Evolutionary conservation across 2,329 filamentous ascomycete genomes (phyloP), one percentile per base, ranked within the genome.

Genomic region (Ophiostoma ips): DNA sequence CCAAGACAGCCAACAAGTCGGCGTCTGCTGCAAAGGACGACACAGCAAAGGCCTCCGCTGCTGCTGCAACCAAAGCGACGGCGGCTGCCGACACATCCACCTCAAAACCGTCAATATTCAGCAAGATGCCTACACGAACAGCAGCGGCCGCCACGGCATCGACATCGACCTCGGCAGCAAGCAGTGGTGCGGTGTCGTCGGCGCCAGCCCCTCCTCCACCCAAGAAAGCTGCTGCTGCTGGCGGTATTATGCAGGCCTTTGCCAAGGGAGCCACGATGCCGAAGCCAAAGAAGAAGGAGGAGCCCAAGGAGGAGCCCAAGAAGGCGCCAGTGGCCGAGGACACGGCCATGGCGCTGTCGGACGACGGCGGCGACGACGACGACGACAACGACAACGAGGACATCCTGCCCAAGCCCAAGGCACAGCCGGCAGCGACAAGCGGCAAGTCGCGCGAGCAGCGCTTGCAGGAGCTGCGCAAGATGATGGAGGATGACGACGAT

Each of bases 401-500:
- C 10, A 71, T 75, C 33, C 68, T 77, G 50, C 65, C 64, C 12
- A 64, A 60, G 55, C 33, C 33, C 33, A 34, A 34, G 11, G 63
- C 64, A 3, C 50, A 68, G 56, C 46, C 56, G 0, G 61, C 60
- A n/a, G n/a, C n/a, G 3, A 59, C 61, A 30, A 57, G 59, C 13
- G 57, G 59, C 13, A 58, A 62, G 58, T 67, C 63, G 16, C 76
- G 73, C 53, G 77, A 77, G 58, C 78, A 84, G 51, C 74, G 81
- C 21, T 76, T 84, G 58, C 81, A 81, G 48, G 75, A 73, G 55
- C 64, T 88, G 45, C 73, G 73, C 50, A 76, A 78, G 58, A 87
- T 88, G 83, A 87, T 88, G 84, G 83, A 87, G 43, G 75, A 78
- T 49, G 72, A 76, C 36, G 81, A 83, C n/a, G 70, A 73, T 0